Base-by-base conservation (phyloP, 495 filamentous ascomycete genomes). In the Penicillium roqueforti region DNA sequence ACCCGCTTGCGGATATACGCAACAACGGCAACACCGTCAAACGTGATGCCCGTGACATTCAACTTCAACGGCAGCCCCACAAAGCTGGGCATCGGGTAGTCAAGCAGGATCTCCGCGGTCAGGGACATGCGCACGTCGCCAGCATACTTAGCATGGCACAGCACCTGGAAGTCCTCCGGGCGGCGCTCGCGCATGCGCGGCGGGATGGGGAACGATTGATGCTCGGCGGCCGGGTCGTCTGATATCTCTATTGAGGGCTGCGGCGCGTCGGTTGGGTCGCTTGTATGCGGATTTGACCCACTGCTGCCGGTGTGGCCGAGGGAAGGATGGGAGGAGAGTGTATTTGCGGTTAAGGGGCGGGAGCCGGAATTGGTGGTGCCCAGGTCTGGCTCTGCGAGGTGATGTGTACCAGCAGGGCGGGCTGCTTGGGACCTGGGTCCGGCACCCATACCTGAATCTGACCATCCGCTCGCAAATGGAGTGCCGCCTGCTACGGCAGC, bases 31-130 rank as follows among this genome's bases (percentile, higher is more conserved):
- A 97, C 86, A 0, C 93, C 93, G 71, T 98, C 91, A 61, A 98
- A 97, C 13, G 87, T 90, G 39, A 97, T 69, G 0, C 95, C 93
- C 1, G 93, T 97, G 58, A 98, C 91, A 57, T 92, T 92, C 3
- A 98, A 77, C 61, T 89, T 88, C 11, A 97, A 75, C 0, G 93
- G 93, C 16, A 98, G 87, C 1, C 90, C 89, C 9, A 95, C 93
- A 59, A 98, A 98, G 70, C 86, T 91, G 10, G 91, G 90, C 87
- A 97, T 96, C 1, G 93, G 93, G 66, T 97, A 98, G 72, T 98
- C 93, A 26, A 98, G 87, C 18, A 97, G 76, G 37, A 98, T 91
- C 65, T 96, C 91, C 1, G 93, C 90, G 13, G 93, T 97, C 18
- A 98, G 74, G 43, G 89, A 89, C 4, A 98, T 76, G 43, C 84